Conservation (phyloP, 768 basidiomycete species). For the Coprinopsis marcescibilis region DNA sequence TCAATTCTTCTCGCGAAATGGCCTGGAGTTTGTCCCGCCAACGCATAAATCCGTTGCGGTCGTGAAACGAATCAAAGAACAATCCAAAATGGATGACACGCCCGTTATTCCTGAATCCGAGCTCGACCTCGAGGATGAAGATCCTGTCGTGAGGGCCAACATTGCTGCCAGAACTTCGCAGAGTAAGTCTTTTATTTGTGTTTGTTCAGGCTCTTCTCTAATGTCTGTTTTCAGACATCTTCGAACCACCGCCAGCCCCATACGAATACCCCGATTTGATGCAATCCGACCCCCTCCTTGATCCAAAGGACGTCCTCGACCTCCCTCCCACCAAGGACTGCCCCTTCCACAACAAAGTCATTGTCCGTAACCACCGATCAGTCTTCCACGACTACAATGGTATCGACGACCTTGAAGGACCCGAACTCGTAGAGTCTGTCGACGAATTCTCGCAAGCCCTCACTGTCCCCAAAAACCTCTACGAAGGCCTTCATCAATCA, state of each 20-base stretch:
- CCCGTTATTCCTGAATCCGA: conserved; percentile 5
- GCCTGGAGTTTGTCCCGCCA: conserved; percentile 8
- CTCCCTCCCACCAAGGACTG: conserved; percentile 47
- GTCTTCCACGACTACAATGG: conserved; percentile 44
- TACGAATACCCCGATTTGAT: conserved; percentile 52
- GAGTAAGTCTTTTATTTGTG: not conserved
- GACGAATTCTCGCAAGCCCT: conserved; percentile 14
- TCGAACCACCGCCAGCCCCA: conserved; percentile 8
- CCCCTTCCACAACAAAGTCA: conserved; percentile 56
- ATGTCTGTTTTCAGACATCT: not conserved
- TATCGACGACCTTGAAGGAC: conserved; percentile 16
- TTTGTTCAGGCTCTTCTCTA: too few species aligned
- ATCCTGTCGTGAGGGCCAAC: not conserved
- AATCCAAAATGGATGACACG: conserved; percentile 1
- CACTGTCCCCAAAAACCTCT: conserved; percentile 18
- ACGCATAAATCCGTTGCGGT: not conserved
- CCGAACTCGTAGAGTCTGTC: conserved; percentile 16
- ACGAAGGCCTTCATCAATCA: conserved; percentile 31
- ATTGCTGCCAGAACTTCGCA: conserved; percentile 3
- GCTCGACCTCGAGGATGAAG: not conserved
- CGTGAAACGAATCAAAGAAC: conserved; percentile 2
- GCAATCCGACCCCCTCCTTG: conserved; percentile 55
- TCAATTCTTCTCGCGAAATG: conserved; percentile 8
- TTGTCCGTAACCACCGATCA: conserved; percentile 67
- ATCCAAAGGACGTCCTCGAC: conserved; percentile 49